Base-by-base conservation (phyloP, 148 eudicot species). In the Chenopodium formosanum region DNA sequence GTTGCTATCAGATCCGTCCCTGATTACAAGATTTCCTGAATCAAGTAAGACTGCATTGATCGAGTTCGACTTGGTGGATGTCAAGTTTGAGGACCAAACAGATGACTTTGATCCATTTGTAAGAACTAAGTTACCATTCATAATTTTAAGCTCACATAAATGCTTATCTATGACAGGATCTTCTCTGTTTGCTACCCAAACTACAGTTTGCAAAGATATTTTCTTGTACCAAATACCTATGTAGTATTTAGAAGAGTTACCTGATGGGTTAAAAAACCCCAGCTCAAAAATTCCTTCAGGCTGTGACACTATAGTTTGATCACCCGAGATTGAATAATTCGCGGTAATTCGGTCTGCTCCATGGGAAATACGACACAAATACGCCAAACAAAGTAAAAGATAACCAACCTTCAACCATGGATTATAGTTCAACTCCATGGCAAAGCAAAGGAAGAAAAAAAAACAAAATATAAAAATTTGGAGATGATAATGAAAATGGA, bases 171-270 rank as follows among this genome's bases (percentile, higher is more conserved):
- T 25, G 50, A 89, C 37, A 11, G 91, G 74, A 62, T 63, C 63
- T 27, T 86, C 90, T 76, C 88, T 86, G 74, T 91, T 87, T 69
- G 91, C 93, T 62, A 89, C 93, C 93, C 93, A 91, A 72, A 86
- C 88, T 44, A 85, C 44, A 32, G 91, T 86, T 64, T 64, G 78
- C 5, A 17, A 16, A 64, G 85, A 81, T 4, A 88, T 76, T 70
- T 86, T 81, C 4, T 80, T 83, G 78, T 86, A 87, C 91, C 91
- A 89, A 16, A 89, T 87, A 67, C 90, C 91, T 81, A 90, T 84
- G 82, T 90, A 90, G 66, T 82, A 83, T 2, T 83, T 81, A 48
- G 93, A 85, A 72, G 90, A 85, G 1, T 78, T 90, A 80, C 88
- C 89, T 76, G 79, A 75, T 65, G 91, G 78, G 17, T 44, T n/a